These are phyloP conservation scores for Ophiosphaerella herpotricha DNA, from an alignment of 2,329 filamentous ascomycete species.

Conservation along the genomic window DNA sequence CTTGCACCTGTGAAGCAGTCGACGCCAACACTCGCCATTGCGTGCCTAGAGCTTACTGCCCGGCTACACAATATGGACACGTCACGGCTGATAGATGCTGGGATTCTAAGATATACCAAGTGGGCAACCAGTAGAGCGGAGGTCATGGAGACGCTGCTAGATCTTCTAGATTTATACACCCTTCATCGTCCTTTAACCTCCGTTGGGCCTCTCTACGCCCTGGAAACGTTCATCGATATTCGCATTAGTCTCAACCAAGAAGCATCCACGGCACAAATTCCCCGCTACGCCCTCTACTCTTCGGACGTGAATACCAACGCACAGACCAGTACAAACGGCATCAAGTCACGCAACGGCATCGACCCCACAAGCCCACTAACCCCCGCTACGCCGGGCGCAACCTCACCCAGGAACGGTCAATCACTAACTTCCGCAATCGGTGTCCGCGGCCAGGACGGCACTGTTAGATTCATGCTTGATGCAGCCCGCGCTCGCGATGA, in stretches of 20 bases:
- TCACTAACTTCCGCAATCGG: constrained; percentile 45
- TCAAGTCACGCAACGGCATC: constrained; percentile 41
- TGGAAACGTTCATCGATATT: constrained; percentile 81
- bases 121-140: constrained; percentile 53
- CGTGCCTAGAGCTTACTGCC: constrained; percentile 78
- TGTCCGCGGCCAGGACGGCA: constrained; percentile 64
- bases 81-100: constrained; percentile 52
- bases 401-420: constrained; percentile 41
- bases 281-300: constrained; percentile 62
- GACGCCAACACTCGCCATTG: constrained; percentile 81
- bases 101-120: constrained; percentile 52
- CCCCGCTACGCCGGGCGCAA: constrained; percentile 53
- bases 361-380: constrained; percentile 39
- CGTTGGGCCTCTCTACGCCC: constrained; percentile 71
- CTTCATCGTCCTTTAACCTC: constrained; percentile 77
- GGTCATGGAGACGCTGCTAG: constrained; percentile 75
- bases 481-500: constrained; percentile 75
- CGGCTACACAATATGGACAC: constrained; percentile 65
- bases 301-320: constrained; percentile 30
- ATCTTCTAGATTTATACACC: constrained; percentile 89
- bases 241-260: constrained; percentile 87
- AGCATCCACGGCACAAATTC: constrained; percentile 64
- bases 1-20: constrained; percentile 91
- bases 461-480: constrained; percentile 88
- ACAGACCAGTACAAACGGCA: constrained; percentile 24